Percentiles rank a stretch among this genome's conserved stretches.
These are phyloP conservation scores for Adansonia grandidieri DNA, from an alignment of 441 rosid species.

Conservation along the genomic window DNA sequence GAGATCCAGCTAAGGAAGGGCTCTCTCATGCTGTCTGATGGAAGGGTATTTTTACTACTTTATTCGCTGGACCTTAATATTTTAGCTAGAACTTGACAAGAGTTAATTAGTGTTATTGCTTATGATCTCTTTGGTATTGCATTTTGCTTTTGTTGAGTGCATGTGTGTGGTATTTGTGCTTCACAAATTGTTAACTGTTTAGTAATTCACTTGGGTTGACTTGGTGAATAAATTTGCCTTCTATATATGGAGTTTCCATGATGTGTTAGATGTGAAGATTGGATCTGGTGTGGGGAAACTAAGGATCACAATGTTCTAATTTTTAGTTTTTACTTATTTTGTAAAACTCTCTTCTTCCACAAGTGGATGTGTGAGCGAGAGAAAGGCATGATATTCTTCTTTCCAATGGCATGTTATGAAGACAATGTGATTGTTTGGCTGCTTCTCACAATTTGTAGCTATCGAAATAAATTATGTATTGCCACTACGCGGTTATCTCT, in stretches of 20 bases:
- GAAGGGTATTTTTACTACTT: slow-evolving; percentile 61
- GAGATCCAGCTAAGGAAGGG: slow-evolving; percentile 60
- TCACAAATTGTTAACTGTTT: background rate
- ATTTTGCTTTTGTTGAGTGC: background rate
- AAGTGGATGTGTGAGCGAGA: background rate
- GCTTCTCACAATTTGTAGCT: slow-evolving; percentile 13
- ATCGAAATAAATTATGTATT: slow-evolving; percentile 6
- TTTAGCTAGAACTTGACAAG: slow-evolving; percentile 2
- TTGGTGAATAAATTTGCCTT: slow-evolving; percentile 2
- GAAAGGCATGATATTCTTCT: slow-evolving; percentile 5
- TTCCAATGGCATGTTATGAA: slow-evolving; percentile 1
- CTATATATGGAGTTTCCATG: slow-evolving; percentile 7
- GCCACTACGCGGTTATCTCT: slow-evolving; percentile 1
- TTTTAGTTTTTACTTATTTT: background rate
- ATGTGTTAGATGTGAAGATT: background rate
- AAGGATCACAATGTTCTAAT: background rate
- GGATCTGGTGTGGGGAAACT: background rate
- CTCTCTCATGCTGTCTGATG: slow-evolving; percentile 85
- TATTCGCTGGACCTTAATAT: background rate
- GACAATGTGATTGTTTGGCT: slow-evolving; percentile 1
- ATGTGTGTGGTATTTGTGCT: background rate
- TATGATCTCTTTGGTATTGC: slow-evolving; percentile 8
- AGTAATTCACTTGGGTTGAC: background rate
- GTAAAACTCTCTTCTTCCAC: slow-evolving; percentile 10
- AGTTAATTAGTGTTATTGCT: slow-evolving; percentile 14